Evolutionary conservation across 345 rosid species (phyloP).

Genomic region (Gossypium ekmanianum): DNA sequence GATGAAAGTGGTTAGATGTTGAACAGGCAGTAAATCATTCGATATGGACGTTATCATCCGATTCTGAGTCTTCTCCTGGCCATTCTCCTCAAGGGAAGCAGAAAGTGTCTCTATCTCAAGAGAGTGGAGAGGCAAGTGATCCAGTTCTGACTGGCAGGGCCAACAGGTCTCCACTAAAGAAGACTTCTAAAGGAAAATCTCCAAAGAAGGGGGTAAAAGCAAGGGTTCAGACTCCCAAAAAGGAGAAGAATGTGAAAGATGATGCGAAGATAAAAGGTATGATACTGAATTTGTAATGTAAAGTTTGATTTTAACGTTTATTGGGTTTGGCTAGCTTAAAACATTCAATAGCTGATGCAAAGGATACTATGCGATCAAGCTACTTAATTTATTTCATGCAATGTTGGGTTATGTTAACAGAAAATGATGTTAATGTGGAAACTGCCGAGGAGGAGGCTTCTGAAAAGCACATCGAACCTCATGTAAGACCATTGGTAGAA

Average conservation of each 20-base stretch:
- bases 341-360: conserved; percentile 1
- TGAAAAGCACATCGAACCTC: conserved; percentile 48
- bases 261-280: conserved; percentile 44
- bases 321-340: not conserved
- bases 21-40: conserved; percentile 42
- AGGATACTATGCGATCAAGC: not conserved
- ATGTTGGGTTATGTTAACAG: conserved; percentile 33
- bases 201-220: conserved; percentile 33
- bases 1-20: conserved; percentile 19
- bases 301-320: conserved; percentile 4
- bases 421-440: conserved; percentile 39
- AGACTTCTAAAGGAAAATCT: conserved; percentile 48
- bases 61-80: conserved; percentile 60
- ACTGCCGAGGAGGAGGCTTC: conserved; percentile 40
- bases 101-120: conserved; percentile 22
- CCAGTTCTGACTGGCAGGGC: conserved; percentile 21
- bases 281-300: not conserved
- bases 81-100: conserved; percentile 23
- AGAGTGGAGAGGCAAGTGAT: conserved; percentile 38
- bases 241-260: conserved; percentile 31
- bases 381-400: conserved; percentile 9
- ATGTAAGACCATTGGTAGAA: conserved; percentile 44
- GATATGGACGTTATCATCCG: conserved; percentile 58
- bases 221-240: conserved; percentile 27
- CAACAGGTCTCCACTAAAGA: conserved; percentile 35